Base-by-base conservation (phyloP, 1,284 basidiomycete genomes). In the Fomes fomentarius region DNA sequence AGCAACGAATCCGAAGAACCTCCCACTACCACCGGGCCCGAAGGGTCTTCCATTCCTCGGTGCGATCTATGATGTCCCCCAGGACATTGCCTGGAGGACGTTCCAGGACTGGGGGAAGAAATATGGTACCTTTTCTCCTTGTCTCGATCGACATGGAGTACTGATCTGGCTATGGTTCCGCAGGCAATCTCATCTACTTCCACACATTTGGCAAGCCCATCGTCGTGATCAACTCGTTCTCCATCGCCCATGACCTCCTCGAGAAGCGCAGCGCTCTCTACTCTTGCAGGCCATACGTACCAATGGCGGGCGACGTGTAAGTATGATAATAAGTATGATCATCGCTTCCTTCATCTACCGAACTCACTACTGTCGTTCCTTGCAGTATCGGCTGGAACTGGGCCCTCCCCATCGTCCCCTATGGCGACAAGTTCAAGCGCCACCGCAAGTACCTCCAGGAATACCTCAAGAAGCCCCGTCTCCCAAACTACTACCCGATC, bases 401-500 rank as follows among this genome's bases (percentile, higher is more conserved):
- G 53, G 35, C 30, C 8, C 26, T 51, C 10, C 31, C 30, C 15
- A 34, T 63, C 28, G 52, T 53, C 28, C 39, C n/a, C 0, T 58
- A 56, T 38, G 57, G 58, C 11, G 50, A 56, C 9, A 25, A 30
- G 30, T 63, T 56, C 55, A 35, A 56, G 33, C 22, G 44, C 2
- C 43, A 49, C 42, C 52, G 54, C n/a, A 41, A 48, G 25, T 28
- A 50, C 24, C 44, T 60, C n/a, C 60, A 62, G 28, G 51, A 60
- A 24, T 49, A 45, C 49, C 53, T 56, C 26, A 56, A 60, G 28
- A 33, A 45, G 30, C 38, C 35, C 3, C 51, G 55, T 12, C 42
- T 43, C 6, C 30, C 22, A 11, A 34, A 51, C 14, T 51, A 34
- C 35, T 37, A 51, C 22, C 17, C 19, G 21, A 39, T 40, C 26